A percentile compares a stretch with the other conserved stretches of the same genome.
These are phyloP conservation scores for Coemansia sp. DNA, from an alignment of 192 early-diverging fungal species.

Conservation along the genomic window DNA sequence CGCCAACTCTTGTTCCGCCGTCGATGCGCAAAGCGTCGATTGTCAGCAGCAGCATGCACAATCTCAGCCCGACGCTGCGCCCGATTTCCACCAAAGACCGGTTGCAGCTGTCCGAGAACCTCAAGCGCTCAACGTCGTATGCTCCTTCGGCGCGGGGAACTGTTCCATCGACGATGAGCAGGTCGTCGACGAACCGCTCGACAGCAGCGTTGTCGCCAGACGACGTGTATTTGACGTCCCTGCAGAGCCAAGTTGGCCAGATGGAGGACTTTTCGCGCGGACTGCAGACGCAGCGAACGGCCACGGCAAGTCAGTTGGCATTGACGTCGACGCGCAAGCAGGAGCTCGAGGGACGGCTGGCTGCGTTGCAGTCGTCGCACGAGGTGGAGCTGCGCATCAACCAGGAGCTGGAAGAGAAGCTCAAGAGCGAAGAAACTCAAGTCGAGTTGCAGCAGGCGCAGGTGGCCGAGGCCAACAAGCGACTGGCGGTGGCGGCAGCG, in stretches of 20 bases:
- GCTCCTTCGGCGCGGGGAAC: constrained; percentile 13
- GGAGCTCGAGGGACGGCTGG: constrained; percentile 47
- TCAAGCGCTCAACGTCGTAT: constrained; percentile 43
- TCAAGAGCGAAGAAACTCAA: constrained; percentile 33
- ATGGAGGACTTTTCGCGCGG: constrained; percentile 45
- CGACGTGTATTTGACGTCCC: constrained; percentile 19
- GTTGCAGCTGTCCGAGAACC: constrained; percentile 18
- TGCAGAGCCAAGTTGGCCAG: constrained; percentile 47
- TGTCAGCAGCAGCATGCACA: constrained; percentile 39
- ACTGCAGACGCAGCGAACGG: constrained; percentile 44
- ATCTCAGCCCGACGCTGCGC: constrained; percentile 30
- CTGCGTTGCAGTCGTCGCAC: constrained; percentile 47
- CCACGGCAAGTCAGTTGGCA: constrained; percentile 30
- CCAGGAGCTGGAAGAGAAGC: constrained; percentile 51
- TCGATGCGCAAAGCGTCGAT: constrained; percentile 42
- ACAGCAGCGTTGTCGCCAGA: constrained; percentile 32
- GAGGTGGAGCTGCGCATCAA: constrained; percentile 51
- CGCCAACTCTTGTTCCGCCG: constrained; percentile 49
- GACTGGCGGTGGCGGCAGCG: constrained; percentile 34
- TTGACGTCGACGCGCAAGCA: constrained; percentile 42
- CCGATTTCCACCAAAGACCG: constrained; percentile 25
- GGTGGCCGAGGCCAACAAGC: constrained; percentile 35
- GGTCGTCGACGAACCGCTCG: constrained; percentile 28
- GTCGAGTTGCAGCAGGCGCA: constrained; percentile 31
- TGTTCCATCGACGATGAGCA: constrained; percentile 19